These are phyloP conservation scores for Pueraria montana DNA, from an alignment of 306 rosid genomes.

Conservation along the genomic window DNA sequence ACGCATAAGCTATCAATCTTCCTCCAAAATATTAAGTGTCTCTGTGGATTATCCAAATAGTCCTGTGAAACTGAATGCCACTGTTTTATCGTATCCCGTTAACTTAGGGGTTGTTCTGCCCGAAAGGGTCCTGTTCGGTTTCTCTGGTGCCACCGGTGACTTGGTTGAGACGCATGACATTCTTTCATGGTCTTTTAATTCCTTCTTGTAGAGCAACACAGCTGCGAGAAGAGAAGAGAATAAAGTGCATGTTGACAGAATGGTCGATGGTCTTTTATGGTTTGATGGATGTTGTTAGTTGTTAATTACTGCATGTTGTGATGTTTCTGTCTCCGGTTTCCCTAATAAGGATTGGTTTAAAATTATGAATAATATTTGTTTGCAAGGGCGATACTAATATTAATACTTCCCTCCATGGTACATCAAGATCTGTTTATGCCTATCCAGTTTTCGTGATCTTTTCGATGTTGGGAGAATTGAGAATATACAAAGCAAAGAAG, in stretches of 20 bases:
- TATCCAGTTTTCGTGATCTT: too few relatives aligned
- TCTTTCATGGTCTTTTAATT: conserved; percentile 46
- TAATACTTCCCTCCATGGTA: too few relatives aligned
- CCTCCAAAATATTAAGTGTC: neutral
- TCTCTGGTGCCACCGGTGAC: conserved; percentile 48
- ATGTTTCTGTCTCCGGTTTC: neutral
- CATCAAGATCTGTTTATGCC: too few relatives aligned
- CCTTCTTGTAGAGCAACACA: conserved; percentile 18
- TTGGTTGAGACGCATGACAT: conserved; percentile 51
- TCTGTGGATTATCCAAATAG: conserved; percentile 29
- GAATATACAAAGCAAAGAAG: too few relatives aligned
- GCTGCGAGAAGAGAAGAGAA: neutral
- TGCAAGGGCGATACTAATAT: neutral
- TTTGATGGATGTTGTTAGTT: neutral
- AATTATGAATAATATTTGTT: neutral
- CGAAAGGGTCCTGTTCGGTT: conserved; percentile 38
- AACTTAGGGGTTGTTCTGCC: conserved; percentile 26
- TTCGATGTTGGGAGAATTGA: too few relatives aligned
- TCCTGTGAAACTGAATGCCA: neutral
- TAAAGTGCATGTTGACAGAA: neutral
- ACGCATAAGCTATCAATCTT: conserved; percentile 28
- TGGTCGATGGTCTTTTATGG: neutral
- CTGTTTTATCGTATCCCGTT: neutral
- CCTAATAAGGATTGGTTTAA: neutral
- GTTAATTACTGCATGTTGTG: neutral